A percentile compares a stretch with the other conserved stretches of the same genome.
Evolutionary conservation across 257 asterid genomes (phyloP).

Genomic region (Solanum clarkiae): DNA sequence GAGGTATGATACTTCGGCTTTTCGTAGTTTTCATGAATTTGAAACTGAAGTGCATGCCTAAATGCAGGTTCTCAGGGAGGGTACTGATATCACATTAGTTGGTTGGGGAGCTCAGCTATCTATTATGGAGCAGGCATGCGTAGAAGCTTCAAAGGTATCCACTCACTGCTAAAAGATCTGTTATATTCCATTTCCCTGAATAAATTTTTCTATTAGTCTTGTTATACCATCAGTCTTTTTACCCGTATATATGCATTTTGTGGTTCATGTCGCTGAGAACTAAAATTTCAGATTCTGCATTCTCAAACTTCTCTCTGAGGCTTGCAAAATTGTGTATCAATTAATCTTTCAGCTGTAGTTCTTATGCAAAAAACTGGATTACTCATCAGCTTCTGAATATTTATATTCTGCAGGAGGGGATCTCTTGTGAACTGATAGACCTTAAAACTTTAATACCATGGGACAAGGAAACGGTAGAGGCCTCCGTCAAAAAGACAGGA

Average conservation of each 20-base stretch:
- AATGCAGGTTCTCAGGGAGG: slow-evolving; percentile 80
- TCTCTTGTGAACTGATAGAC: slow-evolving; percentile 96
- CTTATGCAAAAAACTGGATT: not conserved
- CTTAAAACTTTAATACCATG: slow-evolving; percentile 86
- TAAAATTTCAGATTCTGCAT: not conserved
- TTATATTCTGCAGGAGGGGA: slow-evolving; percentile 57
- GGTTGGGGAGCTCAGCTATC: slow-evolving; percentile 99
- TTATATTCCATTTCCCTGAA: not conserved
- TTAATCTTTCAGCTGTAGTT: not conserved
- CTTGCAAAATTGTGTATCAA: not conserved
- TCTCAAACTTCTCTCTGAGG: not conserved
- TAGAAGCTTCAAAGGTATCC: slow-evolving; percentile 80
- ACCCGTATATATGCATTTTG: not conserved
- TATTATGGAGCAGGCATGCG: slow-evolving; percentile 76
- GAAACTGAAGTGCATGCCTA: slow-evolving; percentile 1
- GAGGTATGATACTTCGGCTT: slow-evolving; percentile 39
- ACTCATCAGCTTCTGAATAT: not conserved
- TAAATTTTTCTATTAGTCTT: not conserved
- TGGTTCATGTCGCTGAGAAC: not conserved
- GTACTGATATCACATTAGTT: slow-evolving; percentile 85
- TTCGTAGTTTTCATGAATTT: not conserved
- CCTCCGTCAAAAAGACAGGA: slow-evolving; percentile 92
- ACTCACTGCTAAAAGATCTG: not conserved
- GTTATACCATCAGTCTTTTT: not conserved
- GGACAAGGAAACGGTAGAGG: slow-evolving; percentile 96